Percentiles rank a stretch among this genome's conserved stretches.
Evolutionary conservation across 768 basidiomycete genomes (phyloP).

Genomic region (Rhodotorula graminis): DNA sequence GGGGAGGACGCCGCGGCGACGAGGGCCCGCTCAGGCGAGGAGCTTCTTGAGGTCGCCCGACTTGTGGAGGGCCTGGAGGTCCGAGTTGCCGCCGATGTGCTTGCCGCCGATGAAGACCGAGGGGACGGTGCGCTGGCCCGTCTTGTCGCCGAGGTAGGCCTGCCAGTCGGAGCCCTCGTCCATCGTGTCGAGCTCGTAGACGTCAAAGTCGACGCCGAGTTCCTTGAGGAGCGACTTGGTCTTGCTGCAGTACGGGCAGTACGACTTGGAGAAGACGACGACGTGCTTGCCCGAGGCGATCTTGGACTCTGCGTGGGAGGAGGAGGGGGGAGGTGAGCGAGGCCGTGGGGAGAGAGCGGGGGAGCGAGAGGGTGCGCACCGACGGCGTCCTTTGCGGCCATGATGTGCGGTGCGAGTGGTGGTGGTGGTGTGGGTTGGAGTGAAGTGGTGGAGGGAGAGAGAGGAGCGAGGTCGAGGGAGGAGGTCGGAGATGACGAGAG

Average conservation of each 20-base stretch:
- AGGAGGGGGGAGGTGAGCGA: too few species aligned
- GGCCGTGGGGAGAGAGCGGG: too few species aligned
- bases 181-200: conserved; percentile 37
- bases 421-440: not conserved
- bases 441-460: not conserved
- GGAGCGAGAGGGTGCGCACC: too few species aligned
- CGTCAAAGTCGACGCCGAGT: conserved; percentile 15
- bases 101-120: conserved; percentile 27
- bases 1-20: too few species aligned
- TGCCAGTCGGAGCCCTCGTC: conserved; percentile 37
- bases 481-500: too few species aligned
- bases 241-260: conserved; percentile 19
- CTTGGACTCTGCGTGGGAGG: not conserved
- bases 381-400: conserved; percentile 15
- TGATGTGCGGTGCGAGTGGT: not conserved
- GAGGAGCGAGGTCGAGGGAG: not conserved
- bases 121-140: conserved; percentile 39
- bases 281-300: conserved; percentile 3
- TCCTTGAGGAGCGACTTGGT: conserved; percentile 20
- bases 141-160: conserved; percentile 35
- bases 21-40: not conserved
- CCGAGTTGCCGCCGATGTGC: conserved; percentile 34
- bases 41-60: conserved; percentile 36
- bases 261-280: conserved; percentile 31
- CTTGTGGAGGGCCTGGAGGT: conserved; percentile 29